Percentiles rank a stretch among this genome's conserved stretches.
phyloP scores from a whole-genome alignment of 163 green algal species.

The Prototheca wickerhamii region DNA sequence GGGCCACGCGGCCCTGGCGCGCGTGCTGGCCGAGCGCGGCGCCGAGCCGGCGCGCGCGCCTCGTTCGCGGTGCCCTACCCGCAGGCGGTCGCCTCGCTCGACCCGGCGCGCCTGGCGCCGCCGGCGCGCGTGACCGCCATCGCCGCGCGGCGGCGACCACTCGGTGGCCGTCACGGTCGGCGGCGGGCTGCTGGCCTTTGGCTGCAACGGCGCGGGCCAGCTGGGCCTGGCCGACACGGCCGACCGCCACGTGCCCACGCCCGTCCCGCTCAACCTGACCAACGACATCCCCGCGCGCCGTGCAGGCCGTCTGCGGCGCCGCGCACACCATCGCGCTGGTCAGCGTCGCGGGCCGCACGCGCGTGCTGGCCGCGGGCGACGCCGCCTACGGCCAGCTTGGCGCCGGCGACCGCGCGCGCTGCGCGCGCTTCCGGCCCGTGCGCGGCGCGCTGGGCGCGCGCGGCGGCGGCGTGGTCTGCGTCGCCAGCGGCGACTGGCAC shows the following conservation, averaged over 20 bases:
- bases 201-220: constrained; percentile 50
- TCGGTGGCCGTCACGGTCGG: constrained; percentile 68
- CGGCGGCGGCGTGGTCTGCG: constrained; percentile 30
- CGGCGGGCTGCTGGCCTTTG: constrained; percentile 61
- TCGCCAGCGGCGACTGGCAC: constrained; percentile 61
- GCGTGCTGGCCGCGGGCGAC: constrained; percentile 43
- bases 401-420: constrained; percentile 36
- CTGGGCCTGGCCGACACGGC: constrained; percentile 51
- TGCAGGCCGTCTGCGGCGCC: constrained; percentile 60
- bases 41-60: neutral
- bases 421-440: constrained; percentile 36
- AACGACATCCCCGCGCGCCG: constrained; percentile 25
- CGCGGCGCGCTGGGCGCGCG: constrained; percentile 8
- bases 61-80: constrained; percentile 28
- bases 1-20: constrained; percentile 41
- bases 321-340: constrained; percentile 61
- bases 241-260: constrained; percentile 46
- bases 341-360: constrained; percentile 35
- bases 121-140: constrained; percentile 57
- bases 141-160: constrained; percentile 60
- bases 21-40: constrained; percentile 15
- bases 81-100: constrained; percentile 16
- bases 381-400: constrained; percentile 76
- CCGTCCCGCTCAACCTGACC: constrained; percentile 21
- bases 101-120: constrained; percentile 21